A percentile compares a stretch with the other conserved stretches of the same genome.
Conservation (phyloP, 176 grass and related monocot species). For the Eleusine coracana region DNA sequence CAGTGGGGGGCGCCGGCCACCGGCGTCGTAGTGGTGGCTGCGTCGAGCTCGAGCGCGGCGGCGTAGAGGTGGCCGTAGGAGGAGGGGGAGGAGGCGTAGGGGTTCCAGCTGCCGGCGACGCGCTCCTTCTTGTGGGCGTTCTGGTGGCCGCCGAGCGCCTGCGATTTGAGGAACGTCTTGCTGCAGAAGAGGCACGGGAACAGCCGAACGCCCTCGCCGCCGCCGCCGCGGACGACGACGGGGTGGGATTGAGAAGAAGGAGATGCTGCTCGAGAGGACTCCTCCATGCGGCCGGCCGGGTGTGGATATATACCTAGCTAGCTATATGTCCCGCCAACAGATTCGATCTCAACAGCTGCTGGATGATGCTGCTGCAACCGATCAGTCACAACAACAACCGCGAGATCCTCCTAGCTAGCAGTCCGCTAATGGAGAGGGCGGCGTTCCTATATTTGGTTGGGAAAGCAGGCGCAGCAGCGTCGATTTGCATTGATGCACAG, state of each 20-base stretch:
- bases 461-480: not conserved
- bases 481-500: not conserved
- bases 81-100: conserved; percentile 26
- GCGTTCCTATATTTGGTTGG: not conserved
- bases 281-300: not conserved
- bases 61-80: not conserved
- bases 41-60: not conserved
- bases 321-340: not conserved
- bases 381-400: not conserved
- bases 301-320: not conserved
- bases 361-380: too few relatives aligned
- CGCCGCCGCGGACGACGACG: conserved; percentile 8
- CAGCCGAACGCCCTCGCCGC: conserved; percentile 55
- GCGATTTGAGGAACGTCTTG: conserved; percentile 72
- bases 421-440: not conserved
- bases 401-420: not conserved
- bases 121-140: conserved; percentile 62
- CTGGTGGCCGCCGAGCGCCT: conserved; percentile 82
- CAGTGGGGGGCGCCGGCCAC: not conserved
- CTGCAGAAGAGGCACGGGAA: conserved; percentile 78
- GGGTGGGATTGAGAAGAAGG: not conserved
- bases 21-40: not conserved
- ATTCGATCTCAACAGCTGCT: too few relatives aligned
- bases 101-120: conserved; percentile 31
- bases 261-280: not conserved